phyloP scores from a whole-genome alignment of 306 rosid species.

The Gastrolobium bilobum region DNA sequence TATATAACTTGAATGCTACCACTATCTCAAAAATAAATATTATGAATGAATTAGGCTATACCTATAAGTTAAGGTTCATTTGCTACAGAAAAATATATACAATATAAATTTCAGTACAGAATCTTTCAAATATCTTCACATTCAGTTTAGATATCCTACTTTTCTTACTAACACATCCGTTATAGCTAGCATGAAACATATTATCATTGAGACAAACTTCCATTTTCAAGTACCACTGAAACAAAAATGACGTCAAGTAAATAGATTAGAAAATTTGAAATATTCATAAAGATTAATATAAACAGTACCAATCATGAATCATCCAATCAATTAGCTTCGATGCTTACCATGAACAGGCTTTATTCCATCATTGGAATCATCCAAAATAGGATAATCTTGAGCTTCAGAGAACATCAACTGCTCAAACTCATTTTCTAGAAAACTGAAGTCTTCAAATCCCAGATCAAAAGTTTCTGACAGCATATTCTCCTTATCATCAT shows the following conservation, averaged over 20 bases:
- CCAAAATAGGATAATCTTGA: slow-evolving; percentile 27
- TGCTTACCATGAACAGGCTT: slow-evolving; percentile 45
- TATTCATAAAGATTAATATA: not conserved
- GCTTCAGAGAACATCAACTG: slow-evolving; percentile 47
- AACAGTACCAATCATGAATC: not conserved
- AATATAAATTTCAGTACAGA: too few relatives aligned
- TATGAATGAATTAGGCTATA: not conserved
- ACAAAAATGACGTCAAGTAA: not conserved
- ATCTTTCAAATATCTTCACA: not conserved
- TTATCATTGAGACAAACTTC: not conserved
- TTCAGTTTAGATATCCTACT: slow-evolving; percentile 7
- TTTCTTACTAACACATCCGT: not conserved
- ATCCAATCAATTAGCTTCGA: not conserved
- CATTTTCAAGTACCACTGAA: not conserved
- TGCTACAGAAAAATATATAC: not conserved
- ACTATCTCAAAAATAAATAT: slow-evolving; percentile 7
- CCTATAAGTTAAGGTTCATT: not conserved
- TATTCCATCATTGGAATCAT: slow-evolving; percentile 27
- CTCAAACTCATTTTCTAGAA: slow-evolving; percentile 59
- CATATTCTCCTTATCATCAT: slow-evolving; percentile 44
- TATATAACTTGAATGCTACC: slow-evolving; percentile 8
- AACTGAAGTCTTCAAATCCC: slow-evolving; percentile 47
- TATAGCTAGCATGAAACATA: slow-evolving; percentile 3
- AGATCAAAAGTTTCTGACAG: slow-evolving; percentile 50
- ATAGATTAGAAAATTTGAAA: not conserved